Evolutionary conservation across 352 stramenopile genomes (phyloP).

Genomic region (Phytophthora podocarpi): DNA sequence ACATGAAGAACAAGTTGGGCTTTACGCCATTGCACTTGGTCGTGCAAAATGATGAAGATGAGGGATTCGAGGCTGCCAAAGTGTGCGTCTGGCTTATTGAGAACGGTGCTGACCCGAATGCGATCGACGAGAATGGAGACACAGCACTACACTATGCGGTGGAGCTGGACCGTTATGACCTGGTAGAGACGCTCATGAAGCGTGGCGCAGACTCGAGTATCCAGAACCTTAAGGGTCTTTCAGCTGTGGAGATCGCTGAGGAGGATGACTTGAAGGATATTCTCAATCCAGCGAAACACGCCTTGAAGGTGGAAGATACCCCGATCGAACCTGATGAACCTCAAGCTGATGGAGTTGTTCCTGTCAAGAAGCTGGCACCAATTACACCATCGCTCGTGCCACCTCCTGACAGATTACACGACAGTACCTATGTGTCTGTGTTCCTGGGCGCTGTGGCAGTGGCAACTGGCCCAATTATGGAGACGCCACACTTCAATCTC

Average conservation of each 20-base stretch:
- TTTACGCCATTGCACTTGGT: slow-evolving; percentile 82
- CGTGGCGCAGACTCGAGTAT: slow-evolving; percentile 78
- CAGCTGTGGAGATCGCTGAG: slow-evolving; percentile 67
- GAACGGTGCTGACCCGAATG: slow-evolving; percentile 82
- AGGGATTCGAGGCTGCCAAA: slow-evolving; percentile 90
- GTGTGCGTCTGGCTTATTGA: slow-evolving; percentile 89
- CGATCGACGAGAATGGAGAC: slow-evolving; percentile 80
- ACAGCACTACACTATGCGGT: slow-evolving; percentile 88
- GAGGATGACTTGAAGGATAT: slow-evolving; percentile 85
- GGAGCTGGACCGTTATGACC: slow-evolving; percentile 77
- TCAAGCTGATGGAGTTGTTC: slow-evolving; percentile 28
- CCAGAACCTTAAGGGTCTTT: slow-evolving; percentile 74
- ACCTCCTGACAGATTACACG: slow-evolving; percentile 55
- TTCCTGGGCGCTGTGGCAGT: slow-evolving; percentile 84
- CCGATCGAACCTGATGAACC: slow-evolving; percentile 23
- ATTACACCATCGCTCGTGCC: slow-evolving; percentile 49
- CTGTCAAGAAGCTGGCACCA: slow-evolving; percentile 23
- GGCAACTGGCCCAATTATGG: slow-evolving; percentile 84
- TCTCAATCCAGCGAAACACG: slow-evolving; percentile 59
- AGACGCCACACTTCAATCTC: slow-evolving; percentile 88
- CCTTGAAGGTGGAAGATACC: slow-evolving; percentile 36
- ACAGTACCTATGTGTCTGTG: slow-evolving; percentile 89
- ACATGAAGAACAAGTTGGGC: slow-evolving; percentile 87
- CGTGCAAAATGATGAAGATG: slow-evolving; percentile 89
- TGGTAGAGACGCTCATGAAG: slow-evolving; percentile 89